phyloP scores from a whole-genome alignment of 306 rosid genomes.

The Vicia faba region DNA sequence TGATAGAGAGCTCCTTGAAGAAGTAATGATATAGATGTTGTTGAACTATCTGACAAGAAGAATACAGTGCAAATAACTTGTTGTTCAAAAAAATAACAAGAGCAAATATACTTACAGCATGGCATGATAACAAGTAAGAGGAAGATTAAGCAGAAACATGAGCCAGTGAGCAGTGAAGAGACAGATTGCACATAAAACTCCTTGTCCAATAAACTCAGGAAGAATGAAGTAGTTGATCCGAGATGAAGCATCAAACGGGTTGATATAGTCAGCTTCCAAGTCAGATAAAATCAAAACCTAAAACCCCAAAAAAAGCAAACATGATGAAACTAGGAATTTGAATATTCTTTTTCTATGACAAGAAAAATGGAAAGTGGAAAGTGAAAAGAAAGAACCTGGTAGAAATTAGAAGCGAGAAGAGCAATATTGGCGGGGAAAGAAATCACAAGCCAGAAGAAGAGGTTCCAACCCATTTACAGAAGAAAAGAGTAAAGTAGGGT shows the following conservation, averaged over 20 bases:
- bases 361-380: neutral
- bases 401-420: conserved; percentile 73
- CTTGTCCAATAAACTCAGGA: conserved; percentile 76
- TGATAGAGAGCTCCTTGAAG: no score
- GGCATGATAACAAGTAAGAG: conserved; percentile 59
- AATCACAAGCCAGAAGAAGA: conserved; percentile 62
- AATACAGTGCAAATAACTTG: no score
- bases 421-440: conserved; percentile 67
- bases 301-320: neutral
- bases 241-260: conserved; percentile 75
- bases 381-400: conserved; percentile 55
- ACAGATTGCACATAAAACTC: conserved; percentile 58
- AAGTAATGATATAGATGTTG: no score
- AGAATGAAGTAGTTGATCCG: conserved; percentile 69
- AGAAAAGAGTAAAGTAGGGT: conserved; percentile 1
- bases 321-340: neutral
- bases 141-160: conserved; percentile 75
- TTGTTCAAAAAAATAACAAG: no score
- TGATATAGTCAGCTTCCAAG: conserved; percentile 85
- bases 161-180: conserved; percentile 84
- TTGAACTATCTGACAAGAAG: no score
- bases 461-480: conserved; percentile 50
- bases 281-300: conserved; percentile 84
- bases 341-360: neutral
- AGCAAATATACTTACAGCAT: conserved; percentile 55